Conservation (phyloP, 345 rosid genomes). For the Populus alba region DNA sequence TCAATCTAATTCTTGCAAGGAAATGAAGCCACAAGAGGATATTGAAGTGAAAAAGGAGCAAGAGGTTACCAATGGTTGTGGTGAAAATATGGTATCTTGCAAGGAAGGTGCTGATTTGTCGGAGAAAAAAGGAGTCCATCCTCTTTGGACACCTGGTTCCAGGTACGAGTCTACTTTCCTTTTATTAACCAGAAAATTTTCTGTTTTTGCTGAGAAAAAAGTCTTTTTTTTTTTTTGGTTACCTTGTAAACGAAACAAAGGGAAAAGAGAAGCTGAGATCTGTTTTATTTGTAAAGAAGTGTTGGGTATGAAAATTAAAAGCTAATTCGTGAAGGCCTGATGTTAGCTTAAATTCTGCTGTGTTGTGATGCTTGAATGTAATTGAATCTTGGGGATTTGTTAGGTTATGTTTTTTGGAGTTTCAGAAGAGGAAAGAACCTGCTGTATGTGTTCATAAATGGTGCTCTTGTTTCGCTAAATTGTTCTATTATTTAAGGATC, state of each 20-base stretch:
- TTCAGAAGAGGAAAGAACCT: neutral
- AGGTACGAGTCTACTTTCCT: neutral
- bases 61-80: neutral
- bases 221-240: neutral
- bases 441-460: neutral
- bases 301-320: neutral
- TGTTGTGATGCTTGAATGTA: neutral
- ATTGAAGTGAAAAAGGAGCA: conserved; percentile 1
- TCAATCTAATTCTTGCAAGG: conserved; percentile 15
- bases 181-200: neutral
- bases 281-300: neutral
- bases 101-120: neutral
- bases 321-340: neutral
- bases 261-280: neutral
- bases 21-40: conserved; percentile 23
- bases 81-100: neutral
- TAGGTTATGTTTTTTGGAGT: neutral
- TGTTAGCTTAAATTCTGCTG: neutral
- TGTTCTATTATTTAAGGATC: neutral
- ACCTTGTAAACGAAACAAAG: neutral
- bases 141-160: neutral
- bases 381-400: neutral
- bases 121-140: neutral
- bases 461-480: neutral
- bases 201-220: no score